Evolutionary conservation across 148 eudicot genomes (phyloP).

Genomic region (Rhododendron ovatum): DNA sequence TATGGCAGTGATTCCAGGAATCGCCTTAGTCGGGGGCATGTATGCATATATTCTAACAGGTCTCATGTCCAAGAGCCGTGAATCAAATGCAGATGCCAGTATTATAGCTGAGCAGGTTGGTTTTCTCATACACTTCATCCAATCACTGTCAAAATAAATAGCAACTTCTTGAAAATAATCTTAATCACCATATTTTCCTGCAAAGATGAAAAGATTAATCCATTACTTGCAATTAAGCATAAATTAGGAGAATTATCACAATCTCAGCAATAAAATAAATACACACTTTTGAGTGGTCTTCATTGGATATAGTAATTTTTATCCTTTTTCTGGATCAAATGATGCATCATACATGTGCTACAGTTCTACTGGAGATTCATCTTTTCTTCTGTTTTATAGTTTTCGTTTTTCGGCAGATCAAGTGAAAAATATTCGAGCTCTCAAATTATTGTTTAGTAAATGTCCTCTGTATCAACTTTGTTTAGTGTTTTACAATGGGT

Average conservation of each 20-base stretch:
- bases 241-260: no score
- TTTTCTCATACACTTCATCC: background rate
- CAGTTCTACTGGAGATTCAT: background rate
- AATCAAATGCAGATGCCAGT: conserved; percentile 95
- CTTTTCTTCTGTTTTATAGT: background rate
- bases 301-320: background rate
- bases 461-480: no score
- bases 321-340: background rate
- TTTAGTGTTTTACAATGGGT: background rate
- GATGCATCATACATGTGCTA: conserved; percentile 2
- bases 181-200: no score
- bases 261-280: no score
- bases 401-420: background rate
- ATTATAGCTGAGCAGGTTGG: conserved; percentile 93
- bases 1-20: conserved; percentile 95
- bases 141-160: no score
- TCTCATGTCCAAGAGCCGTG: conserved; percentile 89
- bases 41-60: conserved; percentile 94
- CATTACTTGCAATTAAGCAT: no score
- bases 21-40: conserved; percentile 94
- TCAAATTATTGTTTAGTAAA: background rate
- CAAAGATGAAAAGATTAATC: no score
- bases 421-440: background rate
- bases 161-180: background rate
- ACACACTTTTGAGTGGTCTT: no score